These are phyloP conservation scores for Spathaspora jeffriesii DNA, from an alignment of 1,139 yeast genomes.

Conservation along the genomic window DNA sequence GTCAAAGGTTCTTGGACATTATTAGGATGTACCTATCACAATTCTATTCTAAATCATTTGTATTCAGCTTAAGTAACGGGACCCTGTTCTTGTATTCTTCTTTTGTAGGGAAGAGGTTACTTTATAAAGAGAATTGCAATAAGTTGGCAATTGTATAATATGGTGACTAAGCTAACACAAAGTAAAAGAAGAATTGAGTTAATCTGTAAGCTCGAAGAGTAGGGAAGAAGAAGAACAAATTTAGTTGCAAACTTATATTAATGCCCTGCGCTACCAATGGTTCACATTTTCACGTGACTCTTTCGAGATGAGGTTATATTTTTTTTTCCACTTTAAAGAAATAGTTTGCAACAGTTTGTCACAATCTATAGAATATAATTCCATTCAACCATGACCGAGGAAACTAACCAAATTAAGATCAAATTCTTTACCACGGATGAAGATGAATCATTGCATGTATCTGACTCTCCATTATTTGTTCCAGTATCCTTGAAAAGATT, in stretches of 20 bases:
- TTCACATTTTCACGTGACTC: conserved; percentile 5
- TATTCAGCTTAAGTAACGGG: too few species aligned
- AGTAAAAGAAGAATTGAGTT: too few species aligned
- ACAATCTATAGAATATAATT: background rate
- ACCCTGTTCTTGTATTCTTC: too few species aligned
- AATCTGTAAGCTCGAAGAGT: background rate
- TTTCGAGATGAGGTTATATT: conserved; percentile 6
- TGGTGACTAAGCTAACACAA: too few species aligned
- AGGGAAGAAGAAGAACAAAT: conserved; percentile 1
- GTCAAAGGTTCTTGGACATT: background rate
- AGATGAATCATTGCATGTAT: conserved; percentile 68
- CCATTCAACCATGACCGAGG: conserved; percentile 15
- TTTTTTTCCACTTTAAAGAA: background rate
- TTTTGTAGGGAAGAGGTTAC: too few species aligned
- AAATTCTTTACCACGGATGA: conserved; percentile 85
- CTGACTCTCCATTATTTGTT: conserved; percentile 85
- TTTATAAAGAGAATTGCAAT: too few species aligned
- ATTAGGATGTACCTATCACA: background rate
- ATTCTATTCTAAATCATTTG: background rate
- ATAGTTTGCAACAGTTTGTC: background rate
- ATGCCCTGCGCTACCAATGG: background rate
- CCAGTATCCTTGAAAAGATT: conserved; percentile 85
- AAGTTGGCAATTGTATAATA: too few species aligned
- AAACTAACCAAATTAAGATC: conserved; percentile 60
- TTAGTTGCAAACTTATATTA: background rate